Evolutionary conservation across 2,329 filamentous ascomycete genomes (phyloP).

Genomic region (Akanthomyces muscarius): DNA sequence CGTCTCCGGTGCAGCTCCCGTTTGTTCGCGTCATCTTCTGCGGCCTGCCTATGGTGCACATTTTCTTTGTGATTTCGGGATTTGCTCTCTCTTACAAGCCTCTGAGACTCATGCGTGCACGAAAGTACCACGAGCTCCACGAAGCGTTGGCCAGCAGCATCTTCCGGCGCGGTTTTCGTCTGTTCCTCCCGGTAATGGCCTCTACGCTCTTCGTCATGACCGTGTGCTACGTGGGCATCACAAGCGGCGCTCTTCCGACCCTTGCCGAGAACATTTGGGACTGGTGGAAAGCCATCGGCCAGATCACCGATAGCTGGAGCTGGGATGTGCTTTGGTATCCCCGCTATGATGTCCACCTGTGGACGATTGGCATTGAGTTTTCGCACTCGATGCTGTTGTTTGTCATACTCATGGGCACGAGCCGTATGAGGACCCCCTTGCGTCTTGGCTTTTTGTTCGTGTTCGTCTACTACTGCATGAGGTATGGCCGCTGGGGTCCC

Average conservation of each 20-base stretch:
- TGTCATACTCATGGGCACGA: conserved; percentile 39
- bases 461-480: conserved; percentile 33
- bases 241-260: conserved; percentile 31
- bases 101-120: conserved; percentile 34
- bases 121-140: conserved; percentile 45
- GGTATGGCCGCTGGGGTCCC: conserved; percentile 36
- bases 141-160: conserved; percentile 36
- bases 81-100: conserved; percentile 49
- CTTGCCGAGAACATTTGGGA: conserved; percentile 32
- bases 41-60: conserved; percentile 45
- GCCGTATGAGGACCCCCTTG: conserved; percentile 31
- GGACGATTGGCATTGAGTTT: conserved; percentile 53
- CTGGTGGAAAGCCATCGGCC: conserved; percentile 31
- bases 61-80: conserved; percentile 53
- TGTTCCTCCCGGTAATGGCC: conserved; percentile 40
- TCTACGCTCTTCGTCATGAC: conserved; percentile 37
- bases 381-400: conserved; percentile 47
- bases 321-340: conserved; percentile 20
- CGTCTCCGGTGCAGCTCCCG: conserved; percentile 39
- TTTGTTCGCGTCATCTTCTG: conserved; percentile 43
- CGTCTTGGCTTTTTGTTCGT: conserved; percentile 34
- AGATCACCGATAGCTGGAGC: conserved; percentile 21
- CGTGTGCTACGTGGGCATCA: conserved; percentile 34
- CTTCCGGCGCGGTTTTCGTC: conserved; percentile 39
- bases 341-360: conserved; percentile 46